phyloP scores from a whole-genome alignment of 768 basidiomycete genomes.

The Lentinula guzmanii region DNA sequence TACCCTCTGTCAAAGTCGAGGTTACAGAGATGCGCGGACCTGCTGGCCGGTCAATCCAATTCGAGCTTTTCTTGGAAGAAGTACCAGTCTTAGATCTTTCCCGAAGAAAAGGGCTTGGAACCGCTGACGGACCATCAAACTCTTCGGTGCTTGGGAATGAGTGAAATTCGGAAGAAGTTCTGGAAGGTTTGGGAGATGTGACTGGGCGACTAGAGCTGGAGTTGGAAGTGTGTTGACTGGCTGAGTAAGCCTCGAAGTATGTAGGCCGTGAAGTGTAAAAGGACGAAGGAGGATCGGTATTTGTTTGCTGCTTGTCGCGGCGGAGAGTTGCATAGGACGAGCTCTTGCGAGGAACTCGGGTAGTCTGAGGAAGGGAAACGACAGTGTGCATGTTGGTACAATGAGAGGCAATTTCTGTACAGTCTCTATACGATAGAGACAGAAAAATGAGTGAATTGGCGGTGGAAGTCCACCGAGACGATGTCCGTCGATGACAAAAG shows the following conservation, averaged over 20 bases:
- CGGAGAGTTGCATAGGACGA: slow-evolving; percentile 53
- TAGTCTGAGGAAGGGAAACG: slow-evolving; percentile 28
- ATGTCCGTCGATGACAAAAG: background rate
- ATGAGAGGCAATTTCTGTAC: background rate
- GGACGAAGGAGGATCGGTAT: slow-evolving; percentile 14
- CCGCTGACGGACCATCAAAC: slow-evolving; percentile 17
- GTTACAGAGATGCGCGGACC: slow-evolving; percentile 61
- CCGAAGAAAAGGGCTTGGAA: slow-evolving; percentile 31
- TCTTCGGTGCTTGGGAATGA: slow-evolving; percentile 36
- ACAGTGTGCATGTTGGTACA: slow-evolving; percentile 28
- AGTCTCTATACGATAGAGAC: background rate
- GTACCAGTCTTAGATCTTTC: slow-evolving; percentile 56
- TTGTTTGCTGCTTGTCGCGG: slow-evolving; percentile 32
- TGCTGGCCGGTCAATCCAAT: slow-evolving; percentile 39
- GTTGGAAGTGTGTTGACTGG: slow-evolving; percentile 16
- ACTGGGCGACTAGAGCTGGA: background rate
- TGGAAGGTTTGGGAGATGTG: slow-evolving; percentile 26
- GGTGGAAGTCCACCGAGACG: slow-evolving; percentile 1
- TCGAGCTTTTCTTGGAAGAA: slow-evolving; percentile 30
- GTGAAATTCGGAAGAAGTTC: slow-evolving; percentile 18
- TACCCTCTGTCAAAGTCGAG: slow-evolving; percentile 64
- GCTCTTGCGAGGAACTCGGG: slow-evolving; percentile 45
- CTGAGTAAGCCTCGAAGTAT: slow-evolving; percentile 45
- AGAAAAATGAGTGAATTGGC: background rate
- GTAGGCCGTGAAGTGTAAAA: slow-evolving; percentile 22